Base-by-base conservation (phyloP, 2,329 filamentous ascomycete species). In the Cercospora citrullina region DNA sequence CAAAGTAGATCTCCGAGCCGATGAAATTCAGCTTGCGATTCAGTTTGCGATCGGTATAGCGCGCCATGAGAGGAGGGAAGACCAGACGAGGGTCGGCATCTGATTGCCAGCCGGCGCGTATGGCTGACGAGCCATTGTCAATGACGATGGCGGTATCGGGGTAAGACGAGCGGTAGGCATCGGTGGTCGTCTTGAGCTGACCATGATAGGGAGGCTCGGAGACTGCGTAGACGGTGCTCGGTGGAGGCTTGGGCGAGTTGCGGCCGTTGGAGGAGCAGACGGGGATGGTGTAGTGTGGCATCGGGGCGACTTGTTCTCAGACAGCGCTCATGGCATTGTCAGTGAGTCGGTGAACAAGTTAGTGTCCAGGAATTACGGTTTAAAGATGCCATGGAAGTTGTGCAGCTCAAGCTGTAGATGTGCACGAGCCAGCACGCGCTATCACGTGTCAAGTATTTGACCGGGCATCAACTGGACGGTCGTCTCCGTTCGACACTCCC, bases 51-150 rank as follows among this genome's bases (percentile, higher is more conserved):
- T 99, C 95, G 77, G 94, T 90, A 80, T 97, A 99, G 76, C 94
- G 93, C 71, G 95, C 91, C 89, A 96, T 96, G 72, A 97, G 91
- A 12, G 95, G 94, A 1, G 94, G 92, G 42, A 97, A 86, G 69
- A 87, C 86, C 65, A 98, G 84, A 71, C 92, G 88, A 1, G 95
- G 95, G n/a, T 84, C 83, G 70, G 88, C 84, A 76, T 98, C 94
- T 77, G 96, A 96, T 7, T 94, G 97, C 94, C 94, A 99, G 72
- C 95, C 95, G 63, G 94, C 94, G 80, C 96, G 93, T 68, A 97
- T 88, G 33, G 90, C 85, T 63, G 91, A 96, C 26, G 94, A 95
- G 73, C 95, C 95, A 90, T 97, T 97, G 83, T 99, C 95, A 77
- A 99, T 98, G 70, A 99, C 92, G 76, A 99, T 97, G 61, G 93